Evolutionary conservation across 2,329 filamentous ascomycete genomes (phyloP).

Genomic region (Ophiocordyceps camponoti-saundersi): DNA sequence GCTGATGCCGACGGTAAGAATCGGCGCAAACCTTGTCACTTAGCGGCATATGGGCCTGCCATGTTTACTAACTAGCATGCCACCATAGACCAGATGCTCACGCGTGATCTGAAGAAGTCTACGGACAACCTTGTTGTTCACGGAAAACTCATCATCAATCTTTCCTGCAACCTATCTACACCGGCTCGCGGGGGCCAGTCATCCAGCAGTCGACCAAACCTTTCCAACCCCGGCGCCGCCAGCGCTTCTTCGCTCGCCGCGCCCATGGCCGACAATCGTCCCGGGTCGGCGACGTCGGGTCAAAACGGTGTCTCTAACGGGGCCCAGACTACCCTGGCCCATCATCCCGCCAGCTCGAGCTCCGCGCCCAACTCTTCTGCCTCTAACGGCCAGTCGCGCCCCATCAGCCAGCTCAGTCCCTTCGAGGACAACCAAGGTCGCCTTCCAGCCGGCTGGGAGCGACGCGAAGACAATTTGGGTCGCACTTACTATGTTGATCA

Average conservation of each 20-base stretch:
- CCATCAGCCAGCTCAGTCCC: slow-evolving; percentile 48
- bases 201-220: slow-evolving; percentile 27
- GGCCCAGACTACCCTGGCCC: slow-evolving; percentile 23
- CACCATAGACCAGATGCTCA: slow-evolving; percentile 88
- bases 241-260: slow-evolving; percentile 25
- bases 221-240: slow-evolving; percentile 26
- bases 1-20: slow-evolving; percentile 71
- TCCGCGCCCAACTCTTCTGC: slow-evolving; percentile 14
- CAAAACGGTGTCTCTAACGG: slow-evolving; percentile 24
- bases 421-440: slow-evolving; percentile 95
- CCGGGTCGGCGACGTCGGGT: slow-evolving; percentile 34
- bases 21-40: not conserved
- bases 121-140: slow-evolving; percentile 96
- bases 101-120: slow-evolving; percentile 89
- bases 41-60: not conserved
- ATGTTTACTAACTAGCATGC: not conserved
- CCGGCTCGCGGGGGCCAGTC: slow-evolving; percentile 40
- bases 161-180: slow-evolving; percentile 73
- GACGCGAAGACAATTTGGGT: slow-evolving; percentile 84
- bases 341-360: slow-evolving; percentile 30
- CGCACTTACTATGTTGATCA: slow-evolving; percentile 98
- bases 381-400: slow-evolving; percentile 16
- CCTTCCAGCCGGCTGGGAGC: slow-evolving; percentile 86
- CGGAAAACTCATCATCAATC: slow-evolving; percentile 89
- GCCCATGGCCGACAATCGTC: slow-evolving; percentile 27